Evolutionary conservation across 495 filamentous ascomycete genomes (phyloP).

Genomic region (Symbiotaphrina buchneri): DNA sequence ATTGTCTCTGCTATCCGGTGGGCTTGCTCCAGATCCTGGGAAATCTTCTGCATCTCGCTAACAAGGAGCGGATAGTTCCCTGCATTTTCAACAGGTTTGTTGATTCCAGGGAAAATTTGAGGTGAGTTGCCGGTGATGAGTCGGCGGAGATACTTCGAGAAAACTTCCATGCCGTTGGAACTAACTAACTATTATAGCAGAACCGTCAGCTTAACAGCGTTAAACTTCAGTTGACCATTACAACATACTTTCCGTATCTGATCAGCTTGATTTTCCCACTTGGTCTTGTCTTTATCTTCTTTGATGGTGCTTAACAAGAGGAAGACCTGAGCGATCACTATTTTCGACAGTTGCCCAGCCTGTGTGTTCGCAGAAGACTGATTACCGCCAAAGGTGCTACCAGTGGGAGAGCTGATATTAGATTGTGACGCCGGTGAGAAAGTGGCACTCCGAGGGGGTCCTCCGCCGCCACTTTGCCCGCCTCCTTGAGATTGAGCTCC

Average conservation of each 20-base stretch:
- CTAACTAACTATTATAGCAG: constrained; percentile 47
- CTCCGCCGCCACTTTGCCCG: constrained; percentile 31
- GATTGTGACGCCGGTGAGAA: constrained; percentile 41
- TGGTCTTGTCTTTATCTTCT: constrained; percentile 70
- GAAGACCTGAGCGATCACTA: constrained; percentile 87
- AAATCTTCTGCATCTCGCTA: constrained; percentile 67
- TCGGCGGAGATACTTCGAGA: constrained; percentile 75
- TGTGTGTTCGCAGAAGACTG: constrained; percentile 8
- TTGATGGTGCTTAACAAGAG: constrained; percentile 83
- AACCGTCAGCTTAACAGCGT: too few relatives aligned
- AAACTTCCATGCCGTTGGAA: constrained; percentile 94
- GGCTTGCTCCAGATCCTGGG: constrained; percentile 56
- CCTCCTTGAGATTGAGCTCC: constrained; percentile 26
- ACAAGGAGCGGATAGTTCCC: constrained; percentile 65
- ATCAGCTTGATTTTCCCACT: constrained; percentile 85
- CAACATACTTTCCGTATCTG: constrained; percentile 66
- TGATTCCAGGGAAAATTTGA: constrained; percentile 61
- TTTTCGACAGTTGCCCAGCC: constrained; percentile 36
- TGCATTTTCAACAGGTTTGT: constrained; percentile 44
- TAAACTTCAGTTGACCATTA: not conserved
- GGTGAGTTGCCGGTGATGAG: constrained; percentile 64
- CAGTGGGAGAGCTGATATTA: constrained; percentile 36
- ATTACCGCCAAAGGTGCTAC: too few relatives aligned
- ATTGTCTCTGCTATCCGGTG: constrained; percentile 83
- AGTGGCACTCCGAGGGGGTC: constrained; percentile 31